Conservation (phyloP, 139 green algal genomes). For the Penium margaritaceum region DNA sequence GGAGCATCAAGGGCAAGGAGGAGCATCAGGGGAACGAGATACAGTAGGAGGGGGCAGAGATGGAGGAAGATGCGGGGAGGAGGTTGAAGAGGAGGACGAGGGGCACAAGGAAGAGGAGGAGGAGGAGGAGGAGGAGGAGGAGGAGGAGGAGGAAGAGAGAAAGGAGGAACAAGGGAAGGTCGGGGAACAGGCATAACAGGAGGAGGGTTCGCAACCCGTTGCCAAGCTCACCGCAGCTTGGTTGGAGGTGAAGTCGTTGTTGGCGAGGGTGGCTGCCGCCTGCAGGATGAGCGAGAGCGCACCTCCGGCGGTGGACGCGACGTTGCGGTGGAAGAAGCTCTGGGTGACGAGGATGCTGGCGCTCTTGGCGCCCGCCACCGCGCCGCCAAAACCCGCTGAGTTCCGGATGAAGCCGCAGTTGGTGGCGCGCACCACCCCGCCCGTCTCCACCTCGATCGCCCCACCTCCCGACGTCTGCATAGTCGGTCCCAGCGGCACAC, state of each 20-base stretch:
- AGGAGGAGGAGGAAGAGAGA: too few relatives aligned
- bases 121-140: too few relatives aligned
- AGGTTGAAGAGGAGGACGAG: too few relatives aligned
- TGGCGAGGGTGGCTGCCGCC: background rate
- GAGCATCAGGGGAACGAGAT: too few relatives aligned
- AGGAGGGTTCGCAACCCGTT: too few relatives aligned
- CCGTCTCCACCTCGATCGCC: background rate
- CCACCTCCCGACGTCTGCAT: background rate
- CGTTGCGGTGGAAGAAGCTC: conserved; percentile 9
- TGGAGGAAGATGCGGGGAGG: too few relatives aligned
- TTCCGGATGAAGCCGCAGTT: conserved; percentile 6
- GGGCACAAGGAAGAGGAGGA: too few relatives aligned
- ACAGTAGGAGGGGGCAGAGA: too few relatives aligned
- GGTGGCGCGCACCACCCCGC: background rate
- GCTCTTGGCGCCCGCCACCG: background rate
- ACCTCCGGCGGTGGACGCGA: conserved; percentile 1
- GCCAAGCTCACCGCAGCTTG: conserved; percentile 3
- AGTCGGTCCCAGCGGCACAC: too few relatives aligned
- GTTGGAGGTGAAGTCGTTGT: conserved; percentile 3
- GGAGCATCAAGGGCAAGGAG: too few relatives aligned
- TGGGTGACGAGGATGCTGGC: background rate
- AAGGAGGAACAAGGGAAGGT: too few relatives aligned
- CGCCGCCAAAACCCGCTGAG: background rate
- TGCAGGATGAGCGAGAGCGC: background rate
- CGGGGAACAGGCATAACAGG: too few relatives aligned